A percentile compares a stretch with the other conserved stretches of the same genome.
phyloP scores from a whole-genome alignment of 2,329 filamentous ascomycete species.

The Penicillium decumbens region DNA sequence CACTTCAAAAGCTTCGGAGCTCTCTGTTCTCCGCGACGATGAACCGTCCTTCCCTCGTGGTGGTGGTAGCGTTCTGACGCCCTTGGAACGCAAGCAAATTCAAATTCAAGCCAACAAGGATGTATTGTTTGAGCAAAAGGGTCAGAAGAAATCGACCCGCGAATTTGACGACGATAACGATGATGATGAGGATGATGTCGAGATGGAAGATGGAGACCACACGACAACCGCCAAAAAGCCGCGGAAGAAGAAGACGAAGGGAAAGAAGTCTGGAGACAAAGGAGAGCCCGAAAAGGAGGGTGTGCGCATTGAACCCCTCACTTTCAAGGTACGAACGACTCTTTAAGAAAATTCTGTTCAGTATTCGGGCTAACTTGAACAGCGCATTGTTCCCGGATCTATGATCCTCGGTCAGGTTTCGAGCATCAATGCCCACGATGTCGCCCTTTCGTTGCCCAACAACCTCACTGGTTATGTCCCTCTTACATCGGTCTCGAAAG shows the following conservation, averaged over 20 bases:
- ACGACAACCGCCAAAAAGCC: conserved; percentile 35
- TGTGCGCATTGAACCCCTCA: conserved; percentile 78
- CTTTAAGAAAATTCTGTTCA: neutral
- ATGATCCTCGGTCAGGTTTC: conserved; percentile 82
- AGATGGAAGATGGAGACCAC: conserved; percentile 48
- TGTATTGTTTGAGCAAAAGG: conserved; percentile 80
- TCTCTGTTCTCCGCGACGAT: conserved; percentile 61
- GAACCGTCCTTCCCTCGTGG: conserved; percentile 89
- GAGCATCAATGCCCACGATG: conserved; percentile 71
- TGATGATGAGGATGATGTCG: conserved; percentile 51
- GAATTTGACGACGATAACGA: conserved; percentile 54
- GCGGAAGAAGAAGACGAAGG: conserved; percentile 39
- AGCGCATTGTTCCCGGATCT: conserved; percentile 81
- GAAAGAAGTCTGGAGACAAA: conserved; percentile 51
- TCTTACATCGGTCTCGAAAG: conserved; percentile 83
- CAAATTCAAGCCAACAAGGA: conserved; percentile 88
- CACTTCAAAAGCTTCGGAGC: conserved; percentile 32
- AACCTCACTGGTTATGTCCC: conserved; percentile 86
- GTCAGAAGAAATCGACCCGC: conserved; percentile 48
- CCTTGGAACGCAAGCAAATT: conserved; percentile 93
- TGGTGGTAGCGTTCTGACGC: conserved; percentile 83
- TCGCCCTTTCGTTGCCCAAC: conserved; percentile 82
- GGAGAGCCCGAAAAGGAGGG: conserved; percentile 47
- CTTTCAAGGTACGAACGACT: conserved; percentile 66
- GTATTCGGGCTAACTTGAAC: conserved; percentile 32